Percentiles rank a stretch among this genome's conserved stretches.
Conservation (phyloP, 768 basidiomycete species). For the Rhodotorula diobovata region DNA sequence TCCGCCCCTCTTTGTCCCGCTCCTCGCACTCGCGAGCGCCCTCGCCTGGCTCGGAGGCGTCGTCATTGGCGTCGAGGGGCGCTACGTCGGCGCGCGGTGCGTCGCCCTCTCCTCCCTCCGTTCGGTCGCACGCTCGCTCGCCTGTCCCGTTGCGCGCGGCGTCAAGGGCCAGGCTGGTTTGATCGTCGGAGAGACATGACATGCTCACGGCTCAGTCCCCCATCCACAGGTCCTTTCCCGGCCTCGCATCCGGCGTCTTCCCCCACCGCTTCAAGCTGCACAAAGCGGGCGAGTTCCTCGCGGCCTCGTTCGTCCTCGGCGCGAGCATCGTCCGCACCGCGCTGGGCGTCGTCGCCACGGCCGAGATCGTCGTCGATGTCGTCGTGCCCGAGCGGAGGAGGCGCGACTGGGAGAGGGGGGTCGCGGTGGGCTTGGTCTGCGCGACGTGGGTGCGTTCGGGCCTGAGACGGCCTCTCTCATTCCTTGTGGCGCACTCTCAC, state of each 20-base stretch:
- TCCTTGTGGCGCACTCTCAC: not conserved
- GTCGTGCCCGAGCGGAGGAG: slow-evolving; percentile 19
- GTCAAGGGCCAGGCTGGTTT: too few relatives aligned
- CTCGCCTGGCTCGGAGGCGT: slow-evolving; percentile 39
- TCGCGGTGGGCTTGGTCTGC: slow-evolving; percentile 5
- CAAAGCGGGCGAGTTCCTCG: slow-evolving; percentile 37
- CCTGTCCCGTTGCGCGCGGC: too few relatives aligned
- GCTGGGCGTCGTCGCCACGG: slow-evolving; percentile 26
- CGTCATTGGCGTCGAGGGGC: slow-evolving; percentile 34
- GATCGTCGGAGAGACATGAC: not conserved
- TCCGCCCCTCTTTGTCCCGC: slow-evolving; percentile 30
- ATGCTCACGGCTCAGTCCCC: too few relatives aligned
- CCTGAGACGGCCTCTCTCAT: not conserved
- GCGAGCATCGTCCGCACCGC: slow-evolving; percentile 29
- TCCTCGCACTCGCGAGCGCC: slow-evolving; percentile 25
- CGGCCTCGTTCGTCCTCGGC: slow-evolving; percentile 24
- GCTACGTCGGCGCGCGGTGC: slow-evolving; percentile 42
- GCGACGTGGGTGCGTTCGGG: slow-evolving; percentile 22
- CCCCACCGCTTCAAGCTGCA: slow-evolving; percentile 37
- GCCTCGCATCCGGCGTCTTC: slow-evolving; percentile 40
- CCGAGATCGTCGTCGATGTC: slow-evolving; percentile 30
- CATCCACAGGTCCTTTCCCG: slow-evolving; percentile 26
- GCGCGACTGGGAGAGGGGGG: slow-evolving; percentile 23
- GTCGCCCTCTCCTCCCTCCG: not conserved
- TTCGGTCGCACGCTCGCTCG: too few relatives aligned